Conservation (phyloP, 176 grass and related monocot genomes). For the Rhynchospora pubera region DNA sequence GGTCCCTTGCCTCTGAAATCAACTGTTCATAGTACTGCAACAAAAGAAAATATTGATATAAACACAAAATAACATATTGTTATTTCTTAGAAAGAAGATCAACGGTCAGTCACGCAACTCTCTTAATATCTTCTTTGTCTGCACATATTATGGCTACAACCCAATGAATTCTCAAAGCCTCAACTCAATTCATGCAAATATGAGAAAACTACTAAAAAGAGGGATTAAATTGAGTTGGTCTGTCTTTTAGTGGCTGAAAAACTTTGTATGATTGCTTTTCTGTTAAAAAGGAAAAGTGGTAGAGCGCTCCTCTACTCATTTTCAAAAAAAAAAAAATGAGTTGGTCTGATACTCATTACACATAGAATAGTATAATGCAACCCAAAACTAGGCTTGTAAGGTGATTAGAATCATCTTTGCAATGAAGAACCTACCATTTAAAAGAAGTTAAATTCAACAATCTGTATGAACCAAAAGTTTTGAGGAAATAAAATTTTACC, state of each 20-base stretch:
- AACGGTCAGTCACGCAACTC: not conserved
- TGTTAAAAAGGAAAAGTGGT: no score
- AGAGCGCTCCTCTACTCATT: no score
- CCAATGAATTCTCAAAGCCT: not conserved
- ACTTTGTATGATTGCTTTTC: no score
- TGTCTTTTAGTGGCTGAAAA: no score
- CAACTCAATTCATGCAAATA: not conserved
- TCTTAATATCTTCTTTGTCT: not conserved
- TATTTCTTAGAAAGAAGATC: not conserved
- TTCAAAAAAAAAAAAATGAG: no score
- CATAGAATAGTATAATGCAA: not conserved
- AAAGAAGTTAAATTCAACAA: not conserved
- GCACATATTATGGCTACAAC: not conserved
- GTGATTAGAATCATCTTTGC: not conserved
- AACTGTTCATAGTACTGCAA: conserved; percentile 68
- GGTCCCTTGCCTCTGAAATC: conserved; percentile 61
- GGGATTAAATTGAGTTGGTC: not conserved
- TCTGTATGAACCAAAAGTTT: not conserved
- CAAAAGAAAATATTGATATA: conserved; percentile 5
- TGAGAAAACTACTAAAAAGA: not conserved
- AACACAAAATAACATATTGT: not conserved
- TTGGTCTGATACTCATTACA: not conserved
- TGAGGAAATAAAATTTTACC: conserved; percentile 30
- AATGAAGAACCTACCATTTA: not conserved
- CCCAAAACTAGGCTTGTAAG: not conserved